A percentile compares a stretch with the other conserved stretches of the same genome.
Conservation (phyloP, 345 rosid genomes). For the Citrus mangshanensis region DNA sequence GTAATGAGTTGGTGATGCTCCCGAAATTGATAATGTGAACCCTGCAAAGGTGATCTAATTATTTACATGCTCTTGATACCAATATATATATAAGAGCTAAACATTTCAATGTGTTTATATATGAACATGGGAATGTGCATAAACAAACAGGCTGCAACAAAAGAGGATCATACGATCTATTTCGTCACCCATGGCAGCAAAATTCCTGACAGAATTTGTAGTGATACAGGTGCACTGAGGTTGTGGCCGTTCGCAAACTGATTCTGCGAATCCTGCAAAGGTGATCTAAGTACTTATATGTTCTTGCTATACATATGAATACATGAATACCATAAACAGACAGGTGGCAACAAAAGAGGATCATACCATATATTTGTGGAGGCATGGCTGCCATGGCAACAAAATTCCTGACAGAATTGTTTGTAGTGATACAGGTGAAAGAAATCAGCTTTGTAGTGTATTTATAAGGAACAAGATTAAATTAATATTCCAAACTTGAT, state of each 20-base stretch:
- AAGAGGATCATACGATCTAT: conserved; percentile 10
- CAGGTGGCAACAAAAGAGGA: neutral
- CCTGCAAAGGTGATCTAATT: conserved; percentile 23
- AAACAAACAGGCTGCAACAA: too few species aligned
- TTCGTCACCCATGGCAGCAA: conserved; percentile 15
- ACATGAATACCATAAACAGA: too few species aligned
- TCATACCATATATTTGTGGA: conserved; percentile 9
- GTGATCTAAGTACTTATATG: too few species aligned
- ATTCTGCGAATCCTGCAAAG: too few species aligned
- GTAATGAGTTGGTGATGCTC: conserved; percentile 57
- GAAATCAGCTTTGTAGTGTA: neutral
- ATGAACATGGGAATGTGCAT: neutral
- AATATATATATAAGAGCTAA: neutral
- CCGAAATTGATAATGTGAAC: conserved; percentile 39
- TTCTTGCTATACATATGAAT: too few species aligned
- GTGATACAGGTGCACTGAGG: neutral
- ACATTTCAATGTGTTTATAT: too few species aligned
- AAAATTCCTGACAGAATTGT: neutral
- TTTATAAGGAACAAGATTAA: neutral
- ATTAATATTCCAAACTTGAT: conserved; percentile 11
- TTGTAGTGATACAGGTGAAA: neutral
- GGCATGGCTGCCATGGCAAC: conserved; percentile 11
- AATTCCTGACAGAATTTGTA: neutral
- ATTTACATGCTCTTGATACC: neutral
- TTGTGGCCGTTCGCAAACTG: too few species aligned